Conservation (phyloP, 2,329 filamentous ascomycete genomes). For the Blastomyces silverae region DNA sequence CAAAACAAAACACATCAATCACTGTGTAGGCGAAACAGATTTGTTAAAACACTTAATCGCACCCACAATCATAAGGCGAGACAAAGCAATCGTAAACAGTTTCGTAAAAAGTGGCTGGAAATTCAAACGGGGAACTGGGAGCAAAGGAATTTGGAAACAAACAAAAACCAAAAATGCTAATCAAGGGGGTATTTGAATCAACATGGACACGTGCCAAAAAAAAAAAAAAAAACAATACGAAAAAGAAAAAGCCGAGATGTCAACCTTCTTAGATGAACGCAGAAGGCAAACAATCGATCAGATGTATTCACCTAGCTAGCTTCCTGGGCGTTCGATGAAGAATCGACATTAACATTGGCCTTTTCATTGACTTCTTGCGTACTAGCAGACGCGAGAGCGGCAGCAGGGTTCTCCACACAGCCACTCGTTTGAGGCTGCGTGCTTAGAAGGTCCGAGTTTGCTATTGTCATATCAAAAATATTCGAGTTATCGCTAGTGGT, state of each 20-base stretch:
- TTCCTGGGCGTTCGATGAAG: neutral
- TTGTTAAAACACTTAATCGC: neutral
- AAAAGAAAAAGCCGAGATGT: neutral
- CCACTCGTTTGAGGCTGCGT: conserved; percentile 23
- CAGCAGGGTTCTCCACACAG: conserved; percentile 16
- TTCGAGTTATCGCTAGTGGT: conserved; percentile 19
- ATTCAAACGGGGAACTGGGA: neutral
- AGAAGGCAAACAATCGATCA: neutral
- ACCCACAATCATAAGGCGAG: neutral
- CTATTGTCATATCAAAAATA: conserved; percentile 32
- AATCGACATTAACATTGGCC: neutral
- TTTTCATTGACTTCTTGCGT: conserved; percentile 18
- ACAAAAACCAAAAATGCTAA: neutral
- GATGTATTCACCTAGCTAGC: neutral
- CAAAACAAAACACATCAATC: neutral
- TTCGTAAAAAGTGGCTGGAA: conserved; percentile 3
- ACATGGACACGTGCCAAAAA: neutral
- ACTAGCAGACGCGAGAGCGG: conserved; percentile 16
- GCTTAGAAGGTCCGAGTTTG: conserved; percentile 25
- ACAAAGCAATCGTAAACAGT: neutral
- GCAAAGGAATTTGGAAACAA: neutral
- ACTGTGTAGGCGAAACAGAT: neutral
- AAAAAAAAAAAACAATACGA: neutral
- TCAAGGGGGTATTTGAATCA: neutral
- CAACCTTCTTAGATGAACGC: neutral